phyloP scores from a whole-genome alignment of 2,329 filamentous ascomycete species.

The Paecilomyces dactylethromorphus region DNA sequence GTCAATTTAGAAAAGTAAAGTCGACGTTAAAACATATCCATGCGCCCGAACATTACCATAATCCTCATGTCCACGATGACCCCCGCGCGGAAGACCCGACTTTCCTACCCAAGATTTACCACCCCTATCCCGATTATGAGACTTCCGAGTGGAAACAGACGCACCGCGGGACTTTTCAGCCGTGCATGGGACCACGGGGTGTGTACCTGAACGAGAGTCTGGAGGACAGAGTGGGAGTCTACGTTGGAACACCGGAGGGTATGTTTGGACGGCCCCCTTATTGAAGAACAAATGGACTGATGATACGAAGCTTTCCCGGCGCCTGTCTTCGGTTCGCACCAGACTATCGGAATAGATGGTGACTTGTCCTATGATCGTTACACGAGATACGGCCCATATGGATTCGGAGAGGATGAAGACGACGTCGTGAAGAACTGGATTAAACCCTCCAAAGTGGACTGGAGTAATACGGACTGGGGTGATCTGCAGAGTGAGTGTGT shows the following conservation, averaged over 20 bases:
- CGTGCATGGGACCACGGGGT: conserved; percentile 58
- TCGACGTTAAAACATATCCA: conserved; percentile 7
- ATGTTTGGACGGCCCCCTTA: not conserved
- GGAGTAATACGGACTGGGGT: conserved; percentile 65
- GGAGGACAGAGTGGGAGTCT: conserved; percentile 60
- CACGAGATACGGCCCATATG: conserved; percentile 58
- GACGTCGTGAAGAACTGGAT: conserved; percentile 16
- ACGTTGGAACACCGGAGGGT: conserved; percentile 25
- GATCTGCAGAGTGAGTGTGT: conserved; percentile 61
- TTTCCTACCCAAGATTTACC: conserved; percentile 49
- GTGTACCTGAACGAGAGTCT: conserved; percentile 46
- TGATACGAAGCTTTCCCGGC: conserved; percentile 45
- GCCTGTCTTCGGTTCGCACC: conserved; percentile 58
- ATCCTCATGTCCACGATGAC: conserved; percentile 4
- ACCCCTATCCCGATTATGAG: conserved; percentile 68
- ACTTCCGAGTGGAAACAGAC: conserved; percentile 51
- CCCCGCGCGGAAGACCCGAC: conserved; percentile 1
- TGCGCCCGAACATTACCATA: conserved; percentile 4
- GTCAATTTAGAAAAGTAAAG: conserved; percentile 7
- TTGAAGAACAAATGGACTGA: not conserved
- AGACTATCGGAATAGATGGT: conserved; percentile 53
- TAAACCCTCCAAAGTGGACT: conserved; percentile 31
- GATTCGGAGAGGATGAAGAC: conserved; percentile 23
- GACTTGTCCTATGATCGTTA: conserved; percentile 63
- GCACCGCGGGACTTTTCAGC: conserved; percentile 52